These are phyloP conservation scores for Metschnikowia borealis DNA, from an alignment of 805 yeast species.

Conservation along the genomic window DNA sequence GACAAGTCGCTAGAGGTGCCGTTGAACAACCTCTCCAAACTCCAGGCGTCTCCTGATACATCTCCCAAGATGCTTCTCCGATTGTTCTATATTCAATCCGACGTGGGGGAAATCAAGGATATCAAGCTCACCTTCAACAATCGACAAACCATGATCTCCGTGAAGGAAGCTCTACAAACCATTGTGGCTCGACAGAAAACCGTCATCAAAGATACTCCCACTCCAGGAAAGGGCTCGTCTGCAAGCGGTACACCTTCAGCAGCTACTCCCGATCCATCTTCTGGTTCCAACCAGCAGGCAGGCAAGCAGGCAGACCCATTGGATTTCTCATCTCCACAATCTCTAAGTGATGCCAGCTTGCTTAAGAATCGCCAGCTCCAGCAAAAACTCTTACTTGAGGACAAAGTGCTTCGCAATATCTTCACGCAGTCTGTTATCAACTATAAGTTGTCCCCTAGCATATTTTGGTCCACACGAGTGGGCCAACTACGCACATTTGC, in stretches of 20 bases:
- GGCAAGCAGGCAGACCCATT: constrained; percentile 13
- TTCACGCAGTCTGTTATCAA: constrained; percentile 87
- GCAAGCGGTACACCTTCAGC: constrained; percentile 11
- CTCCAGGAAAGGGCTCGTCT: constrained; percentile 5
- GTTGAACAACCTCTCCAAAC: constrained; percentile 32
- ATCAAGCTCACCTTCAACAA: constrained; percentile 59
- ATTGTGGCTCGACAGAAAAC: constrained; percentile 65
- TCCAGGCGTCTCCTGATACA: constrained; percentile 68
- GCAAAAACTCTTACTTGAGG: constrained; percentile 67
- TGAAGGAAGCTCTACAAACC: constrained; percentile 63
- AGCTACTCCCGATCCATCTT: constrained; percentile 20
- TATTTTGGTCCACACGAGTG: constrained; percentile 83
- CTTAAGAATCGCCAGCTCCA: constrained; percentile 74
- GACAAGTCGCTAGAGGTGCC: constrained; percentile 32
- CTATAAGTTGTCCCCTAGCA: constrained; percentile 68
- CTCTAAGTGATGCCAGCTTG: constrained; percentile 44
- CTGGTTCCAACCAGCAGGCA: not conserved
- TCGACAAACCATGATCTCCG: constrained; percentile 70
- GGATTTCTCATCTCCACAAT: constrained; percentile 22
- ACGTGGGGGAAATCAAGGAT: constrained; percentile 27
- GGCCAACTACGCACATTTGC: constrained; percentile 83
- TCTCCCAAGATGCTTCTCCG: constrained; percentile 65
- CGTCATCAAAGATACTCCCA: constrained; percentile 36
- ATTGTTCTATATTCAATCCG: constrained; percentile 44
- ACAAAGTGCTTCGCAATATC: constrained; percentile 62